Base-by-base conservation (phyloP, 768 basidiomycete genomes). In the Kwoniella heveanensis region DNA sequence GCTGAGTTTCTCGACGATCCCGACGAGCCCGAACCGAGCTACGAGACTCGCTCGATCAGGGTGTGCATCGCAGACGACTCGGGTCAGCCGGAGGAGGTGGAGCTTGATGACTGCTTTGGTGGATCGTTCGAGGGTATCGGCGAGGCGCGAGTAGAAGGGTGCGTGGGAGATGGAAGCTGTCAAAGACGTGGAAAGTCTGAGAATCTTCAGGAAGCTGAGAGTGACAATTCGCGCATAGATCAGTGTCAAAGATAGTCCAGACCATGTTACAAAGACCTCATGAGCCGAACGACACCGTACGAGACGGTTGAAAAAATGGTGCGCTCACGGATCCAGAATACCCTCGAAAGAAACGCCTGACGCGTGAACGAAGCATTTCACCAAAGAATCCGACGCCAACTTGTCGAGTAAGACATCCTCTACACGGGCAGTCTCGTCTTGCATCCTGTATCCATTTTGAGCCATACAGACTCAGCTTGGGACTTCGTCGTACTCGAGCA, bases 341-440 rank as follows among this genome's bases (percentile, higher is more conserved):
- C 71, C 74, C 27, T 79, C 78, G 57, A 77, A 78, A 0, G 77
- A 78, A 0, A 71, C 68, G 2, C 75, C 75, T 0, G 69, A 68
- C 22, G 78, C 72, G 39, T 72, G 66, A 1, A 70, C 72, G 44
- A 79, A 89, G 0, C 92, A 91, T 55, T 94, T 91, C 8, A 97
- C 86, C 24, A 99, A 81, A 73, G 90, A 91, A 77, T 98, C 95
- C 74, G 96, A 93, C 1, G 77, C 67, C 1, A 88, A 89, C 75
- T 90, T 90, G 71, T 90, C 89, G 32, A 89, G 81, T 0, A 99
- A 83, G 53, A 89, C 87, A 73, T 95, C 93, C 77, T 97, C 96
- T 6, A 99, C 90, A 57, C 92, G 86, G 1, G 91, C 88, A 0
- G 90, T 91, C 80, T 99, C 96, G 72, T 97, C 96, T 82, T 93